Base-by-base conservation (phyloP, 2,329 filamentous ascomycete genomes). In the Zymoseptoria brevis region DNA sequence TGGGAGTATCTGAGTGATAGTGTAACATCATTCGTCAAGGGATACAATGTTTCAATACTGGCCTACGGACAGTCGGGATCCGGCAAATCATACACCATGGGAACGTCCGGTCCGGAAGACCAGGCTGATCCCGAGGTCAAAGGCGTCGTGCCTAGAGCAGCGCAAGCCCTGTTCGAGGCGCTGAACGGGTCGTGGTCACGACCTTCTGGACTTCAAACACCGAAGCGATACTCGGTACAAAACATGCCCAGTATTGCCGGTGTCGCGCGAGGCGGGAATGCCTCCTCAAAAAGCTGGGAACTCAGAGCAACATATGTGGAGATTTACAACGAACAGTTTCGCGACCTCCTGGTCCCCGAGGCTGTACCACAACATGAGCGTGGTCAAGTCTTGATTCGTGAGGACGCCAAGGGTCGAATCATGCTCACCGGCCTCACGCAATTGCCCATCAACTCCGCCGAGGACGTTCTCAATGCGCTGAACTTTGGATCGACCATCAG, bases 71-170 rank as follows among this genome's bases (percentile, higher is more conserved):
- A 99, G 78, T 99, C 94, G 26, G 94, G 94, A 58, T 91, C 94
- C 9, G 94, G 94, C 67, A 99, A 99, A 77, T 97, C 93, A 2
- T 97, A 96, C 73, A 99, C 94, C 0, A 99, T 99, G 94, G 94
- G 94, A 59, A 99, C 94, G 0, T 91, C 93, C 0, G 91, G 91
- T 4, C 90, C 92, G 1, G 75, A 75, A 21, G 92, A 96, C 69
- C 69, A 71, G 61, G 59, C 58, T 57, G 62, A 72, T 67, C 58
- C 70, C 55, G 55, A 61, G 7, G 57, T 64, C n/a, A 60, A 66
- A 95, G 93, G 93, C 73, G 91, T 99, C n/a, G 92, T 99, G 66
- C 93, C 94, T 29, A 87, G 94, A 66, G 94, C 94, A 35, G 93
- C 92, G 2, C 83, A 84, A 30, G 85, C 87, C 26, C 81, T 99